These are phyloP conservation scores for Vaccinium myrtillus DNA, from an alignment of 148 eudicot genomes.

Conservation along the genomic window DNA sequence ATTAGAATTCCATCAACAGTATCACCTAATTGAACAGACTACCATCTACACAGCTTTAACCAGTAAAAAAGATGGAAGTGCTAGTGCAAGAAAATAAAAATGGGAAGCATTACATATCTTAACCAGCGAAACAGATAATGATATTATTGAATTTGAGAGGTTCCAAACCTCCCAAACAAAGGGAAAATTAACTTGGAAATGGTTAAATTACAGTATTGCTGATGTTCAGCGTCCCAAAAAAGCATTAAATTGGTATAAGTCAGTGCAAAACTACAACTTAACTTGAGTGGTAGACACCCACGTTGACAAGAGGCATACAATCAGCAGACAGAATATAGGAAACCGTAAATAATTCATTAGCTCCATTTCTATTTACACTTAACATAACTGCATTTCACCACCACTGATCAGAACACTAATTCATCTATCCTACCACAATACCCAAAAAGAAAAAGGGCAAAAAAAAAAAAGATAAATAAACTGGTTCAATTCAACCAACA, in stretches of 20 bases:
- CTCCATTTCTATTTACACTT: background rate
- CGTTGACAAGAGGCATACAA: background rate
- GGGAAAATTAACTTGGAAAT: background rate
- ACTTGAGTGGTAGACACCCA: background rate
- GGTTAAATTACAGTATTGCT: background rate
- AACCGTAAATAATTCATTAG: background rate
- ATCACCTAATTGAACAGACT: background rate
- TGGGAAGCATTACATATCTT: background rate
- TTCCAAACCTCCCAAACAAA: background rate
- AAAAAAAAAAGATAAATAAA: background rate
- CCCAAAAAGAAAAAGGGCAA: background rate
- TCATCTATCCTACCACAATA: conserved; percentile 5
- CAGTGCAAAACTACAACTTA: background rate
- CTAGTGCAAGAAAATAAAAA: background rate
- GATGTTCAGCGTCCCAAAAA: background rate
- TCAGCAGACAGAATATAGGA: background rate
- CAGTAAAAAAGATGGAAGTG: background rate
- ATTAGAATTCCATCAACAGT: background rate
- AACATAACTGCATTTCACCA: background rate
- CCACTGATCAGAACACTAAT: background rate
- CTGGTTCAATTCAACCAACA: conserved; percentile 14
- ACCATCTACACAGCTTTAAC: background rate
- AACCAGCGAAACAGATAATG: background rate
- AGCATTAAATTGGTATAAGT: background rate
- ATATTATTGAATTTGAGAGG: too few species aligned